Evolutionary conservation across 495 filamentous ascomycete genomes (phyloP), one percentile per base, ranked within the genome.

Genomic region (Penicillium riverlandense): DNA sequence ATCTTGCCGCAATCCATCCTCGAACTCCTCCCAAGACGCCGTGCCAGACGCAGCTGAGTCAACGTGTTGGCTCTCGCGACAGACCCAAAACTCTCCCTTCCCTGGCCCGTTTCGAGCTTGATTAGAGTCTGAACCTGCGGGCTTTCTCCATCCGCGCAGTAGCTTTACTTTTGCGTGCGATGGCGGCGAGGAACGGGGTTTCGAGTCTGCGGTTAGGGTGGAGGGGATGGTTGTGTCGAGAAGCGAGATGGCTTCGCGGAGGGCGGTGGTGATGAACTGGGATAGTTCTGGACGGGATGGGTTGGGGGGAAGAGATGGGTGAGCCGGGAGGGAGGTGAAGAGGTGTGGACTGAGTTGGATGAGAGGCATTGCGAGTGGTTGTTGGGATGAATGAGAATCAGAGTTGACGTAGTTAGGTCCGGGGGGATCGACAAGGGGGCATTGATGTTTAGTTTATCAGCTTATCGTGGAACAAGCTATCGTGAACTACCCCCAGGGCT

Each of bases 11-110:
- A 90, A 62, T 30, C 74, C 77, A 1, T 48, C 47, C 15, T 74
- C 66, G 49, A 91, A 90, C 49, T 91, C 87, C 1, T 47, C 61
- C 71, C 76, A 86, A 14, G 61, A 73, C 7, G 83, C 85, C 5
- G 84, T 82, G 0, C 83, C 84, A 11, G 67, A 52, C 34, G 58
- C 54, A 22, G 5, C 62, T 52, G 49, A 44, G 27, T 88, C 72
- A 28, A 61, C 60, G 61, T 92, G 85, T 30, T 75, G 61, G 52
- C 78, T 84, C 40, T 71, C 68, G 29, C 88, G 74, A 39, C 75
- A 83, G 44, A 79, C 78, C 87, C 87, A 88, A 43, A 71, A 76
- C 54, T 88, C 83, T 22, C 65, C 64, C 29, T 61, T 46, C 29
- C 28, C 41, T 16, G 22, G 4, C 22, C 22, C 22, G 22, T 44